These are phyloP conservation scores for Pythium plurisporium DNA, from an alignment of 352 stramenopile genomes.

Conservation along the genomic window DNA sequence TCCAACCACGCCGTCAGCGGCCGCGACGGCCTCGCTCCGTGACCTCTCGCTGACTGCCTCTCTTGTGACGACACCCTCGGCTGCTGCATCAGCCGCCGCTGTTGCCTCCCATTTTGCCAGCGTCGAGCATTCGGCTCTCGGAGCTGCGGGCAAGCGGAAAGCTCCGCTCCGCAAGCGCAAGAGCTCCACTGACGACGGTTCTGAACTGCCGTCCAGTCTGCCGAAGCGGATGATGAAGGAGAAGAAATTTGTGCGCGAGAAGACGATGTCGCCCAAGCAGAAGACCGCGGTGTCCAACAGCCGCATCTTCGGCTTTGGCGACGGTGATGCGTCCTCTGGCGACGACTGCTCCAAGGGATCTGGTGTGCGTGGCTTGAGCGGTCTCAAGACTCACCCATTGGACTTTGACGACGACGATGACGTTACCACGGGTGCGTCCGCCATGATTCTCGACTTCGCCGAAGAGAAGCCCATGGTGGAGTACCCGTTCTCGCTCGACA, in stretches of 20 bases:
- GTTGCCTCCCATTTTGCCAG: neutral
- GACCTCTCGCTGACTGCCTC: constrained; percentile 3
- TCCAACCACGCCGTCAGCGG: neutral
- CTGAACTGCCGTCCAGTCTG: constrained; percentile 40
- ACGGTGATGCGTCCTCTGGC: constrained; percentile 22
- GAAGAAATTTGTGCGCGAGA: constrained; percentile 46
- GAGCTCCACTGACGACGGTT: constrained; percentile 28
- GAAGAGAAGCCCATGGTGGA: constrained; percentile 66
- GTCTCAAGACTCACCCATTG: constrained; percentile 37
- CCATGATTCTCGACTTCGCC: constrained; percentile 76
- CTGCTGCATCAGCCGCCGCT: neutral
- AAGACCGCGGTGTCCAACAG: constrained; percentile 39
- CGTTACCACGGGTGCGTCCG: constrained; percentile 23
- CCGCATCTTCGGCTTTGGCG: constrained; percentile 41
- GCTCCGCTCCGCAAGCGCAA: constrained; percentile 67
- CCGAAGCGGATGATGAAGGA: constrained; percentile 69
- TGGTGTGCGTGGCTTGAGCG: constrained; percentile 18
- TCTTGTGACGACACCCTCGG: neutral
- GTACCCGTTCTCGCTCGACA: constrained; percentile 51
- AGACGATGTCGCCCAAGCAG: constrained; percentile 76
- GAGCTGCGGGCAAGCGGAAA: constrained; percentile 61
- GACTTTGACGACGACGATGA: constrained; percentile 64
- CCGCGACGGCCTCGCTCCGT: neutral
- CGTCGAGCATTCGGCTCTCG: too few species aligned
- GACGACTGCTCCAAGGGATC: constrained; percentile 25